Conservation (phyloP, 2,329 filamentous ascomycete species). For the Apiospora marii region DNA sequence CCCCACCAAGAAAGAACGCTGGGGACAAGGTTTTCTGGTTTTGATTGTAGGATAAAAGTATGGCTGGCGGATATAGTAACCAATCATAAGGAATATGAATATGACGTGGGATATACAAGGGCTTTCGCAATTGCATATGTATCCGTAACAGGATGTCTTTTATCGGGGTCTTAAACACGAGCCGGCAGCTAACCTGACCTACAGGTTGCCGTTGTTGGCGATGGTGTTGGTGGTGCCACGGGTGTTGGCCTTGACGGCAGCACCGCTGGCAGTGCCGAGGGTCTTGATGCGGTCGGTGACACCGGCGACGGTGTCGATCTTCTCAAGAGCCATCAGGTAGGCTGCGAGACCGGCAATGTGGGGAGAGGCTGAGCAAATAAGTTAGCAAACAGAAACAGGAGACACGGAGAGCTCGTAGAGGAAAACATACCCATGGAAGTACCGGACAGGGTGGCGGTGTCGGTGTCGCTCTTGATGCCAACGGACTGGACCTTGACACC, state of each 20-base stretch:
- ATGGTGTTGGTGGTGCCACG: constrained; percentile 59
- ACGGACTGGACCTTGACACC: constrained; percentile 62
- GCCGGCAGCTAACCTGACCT: neutral
- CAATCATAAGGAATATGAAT: neutral
- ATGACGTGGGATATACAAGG: constrained; percentile 9
- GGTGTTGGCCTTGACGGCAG: constrained; percentile 51
- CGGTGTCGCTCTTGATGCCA: constrained; percentile 58
- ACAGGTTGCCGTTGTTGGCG: constrained; percentile 60
- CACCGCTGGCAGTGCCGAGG: constrained; percentile 57
- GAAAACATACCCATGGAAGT: constrained; percentile 62
- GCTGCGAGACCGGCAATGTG: constrained; percentile 73
- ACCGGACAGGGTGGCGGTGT: constrained; percentile 56
- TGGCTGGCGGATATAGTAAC: constrained; percentile 13
- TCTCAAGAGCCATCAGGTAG: constrained; percentile 69
- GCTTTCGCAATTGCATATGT: neutral
- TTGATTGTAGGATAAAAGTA: neutral
- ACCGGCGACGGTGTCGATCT: constrained; percentile 51
- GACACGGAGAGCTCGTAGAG: neutral
- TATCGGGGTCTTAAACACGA: constrained; percentile 7
- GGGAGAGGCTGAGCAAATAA: constrained; percentile 60
- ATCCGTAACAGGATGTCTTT: neutral
- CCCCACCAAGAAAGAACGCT: neutral
- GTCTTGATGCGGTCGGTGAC: constrained; percentile 59
- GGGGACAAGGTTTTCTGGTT: neutral
- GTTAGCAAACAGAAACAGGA: constrained; percentile 1